Evolutionary conservation across 2,329 filamentous ascomycete species (phyloP), one percentile per base, ranked within the genome.

Genomic region (Elsinoe ampelina): DNA sequence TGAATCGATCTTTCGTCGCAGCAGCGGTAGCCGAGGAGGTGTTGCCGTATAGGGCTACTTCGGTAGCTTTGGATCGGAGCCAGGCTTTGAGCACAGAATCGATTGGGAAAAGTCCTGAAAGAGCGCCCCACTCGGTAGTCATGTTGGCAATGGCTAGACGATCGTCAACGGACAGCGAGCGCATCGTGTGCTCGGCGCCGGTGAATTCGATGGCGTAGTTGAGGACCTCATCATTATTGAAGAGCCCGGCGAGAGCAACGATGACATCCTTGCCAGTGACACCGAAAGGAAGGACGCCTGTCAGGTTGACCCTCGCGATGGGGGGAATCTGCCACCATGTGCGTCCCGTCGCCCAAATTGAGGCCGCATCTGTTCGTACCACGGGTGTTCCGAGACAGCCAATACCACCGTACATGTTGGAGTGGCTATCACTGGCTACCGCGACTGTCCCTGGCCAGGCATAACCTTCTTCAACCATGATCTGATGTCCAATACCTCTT

Each of bases 221-320:
- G 12, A 96, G 77, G 0, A 96, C 92, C 43, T 95, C 89, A 63
- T 89, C 86, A 55, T 86, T 82, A 71, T 87, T 87, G 75, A 97
- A 95, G 0, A 95, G 73, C 1, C 87, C 88, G 63, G 89, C 95
- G 1, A 97, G 78, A 0, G 89, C 88, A 22, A 96, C 81, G 62
- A 97, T 97, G 11, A 95, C 87, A 69, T 97, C 93, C 71, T 98
- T 97, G 30, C 90, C 92, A 0, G 86, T 89, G 1, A 95, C 90
- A 10, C 91, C 91, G 1, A 75, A 73, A 0, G 89, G 91, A 5
- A 95, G 74, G 0, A 81, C 71, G 5, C 90, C 91, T 0, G 80
- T 87, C 10, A 97, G 77, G 0, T 81, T 91, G 20, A 96, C 81
- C 71, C 86, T 85, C 1, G 87, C 88, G 26, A 95, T 81, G 0